phyloP scores from a whole-genome alignment of 176 grass and related monocot genomes.

The Avena atlantica region DNA sequence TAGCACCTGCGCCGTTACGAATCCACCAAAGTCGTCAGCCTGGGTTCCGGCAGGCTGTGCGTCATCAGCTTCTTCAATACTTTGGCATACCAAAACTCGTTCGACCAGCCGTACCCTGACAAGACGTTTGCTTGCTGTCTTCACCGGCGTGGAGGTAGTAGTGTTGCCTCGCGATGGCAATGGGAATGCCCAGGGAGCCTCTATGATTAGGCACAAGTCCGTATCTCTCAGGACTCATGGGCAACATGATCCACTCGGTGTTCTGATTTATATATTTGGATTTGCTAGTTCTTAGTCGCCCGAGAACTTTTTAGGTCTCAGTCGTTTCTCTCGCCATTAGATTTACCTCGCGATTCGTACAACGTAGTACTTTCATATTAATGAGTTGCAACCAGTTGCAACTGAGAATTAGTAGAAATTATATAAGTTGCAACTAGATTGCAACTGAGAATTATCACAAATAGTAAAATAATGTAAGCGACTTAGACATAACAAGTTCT shows the following conservation, averaged over 20 bases:
- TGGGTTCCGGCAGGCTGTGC: constrained; percentile 26
- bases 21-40: neutral
- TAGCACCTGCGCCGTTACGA: neutral
- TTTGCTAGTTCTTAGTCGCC: too few relatives aligned
- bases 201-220: neutral
- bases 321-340: too few relatives aligned
- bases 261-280: neutral
- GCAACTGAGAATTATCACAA: too few relatives aligned
- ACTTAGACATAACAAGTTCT: too few relatives aligned
- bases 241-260: neutral
- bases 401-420: too few relatives aligned
- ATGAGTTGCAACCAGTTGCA: too few relatives aligned
- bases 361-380: too few relatives aligned
- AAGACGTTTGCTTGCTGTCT: neutral
- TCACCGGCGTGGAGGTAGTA: neutral
- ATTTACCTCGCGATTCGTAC: too few relatives aligned
- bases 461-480: too few relatives aligned
- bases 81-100: neutral
- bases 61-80: neutral
- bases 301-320: too few relatives aligned
- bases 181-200: neutral
- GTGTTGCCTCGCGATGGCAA: neutral
- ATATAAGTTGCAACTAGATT: too few relatives aligned
- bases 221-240: neutral
- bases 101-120: too few relatives aligned